phyloP scores from a whole-genome alignment of 345 rosid genomes.

The Pistacia integerrima region DNA sequence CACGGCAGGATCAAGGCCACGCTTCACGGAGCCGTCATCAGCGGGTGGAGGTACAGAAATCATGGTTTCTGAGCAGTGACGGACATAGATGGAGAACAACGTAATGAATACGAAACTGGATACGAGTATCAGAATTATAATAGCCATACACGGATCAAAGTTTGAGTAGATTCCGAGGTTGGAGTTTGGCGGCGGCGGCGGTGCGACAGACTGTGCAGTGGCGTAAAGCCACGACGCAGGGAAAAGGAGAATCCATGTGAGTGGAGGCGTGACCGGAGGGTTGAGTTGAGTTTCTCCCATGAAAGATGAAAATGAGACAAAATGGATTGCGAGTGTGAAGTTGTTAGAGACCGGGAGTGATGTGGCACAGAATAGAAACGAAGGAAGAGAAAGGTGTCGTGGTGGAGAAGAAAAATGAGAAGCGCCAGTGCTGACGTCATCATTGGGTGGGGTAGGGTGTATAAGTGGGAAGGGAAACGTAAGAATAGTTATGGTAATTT shows the following conservation, averaged over 20 bases:
- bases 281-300: neutral
- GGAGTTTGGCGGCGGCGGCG: neutral
- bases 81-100: conserved; percentile 30
- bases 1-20: conserved; percentile 52
- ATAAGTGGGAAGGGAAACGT: neutral
- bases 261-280: conserved; percentile 10
- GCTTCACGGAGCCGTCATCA: conserved; percentile 1
- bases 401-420: neutral
- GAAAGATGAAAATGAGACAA: neutral
- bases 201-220: conserved; percentile 10
- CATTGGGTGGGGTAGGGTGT: neutral
- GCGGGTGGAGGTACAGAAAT: neutral
- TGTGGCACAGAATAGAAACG: neutral
- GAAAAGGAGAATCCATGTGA: neutral
- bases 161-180: conserved; percentile 4
- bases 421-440: neutral
- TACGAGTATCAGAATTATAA: conserved; percentile 27
- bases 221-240: neutral
- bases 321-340: neutral
- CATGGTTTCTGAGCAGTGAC: conserved; percentile 14
- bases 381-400: neutral
- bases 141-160: conserved; percentile 28
- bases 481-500: too few species aligned
- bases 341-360: neutral
- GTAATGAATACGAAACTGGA: conserved; percentile 27